phyloP scores from a whole-genome alignment of 208 protist species.

The Acanthamoeba castellanii region DNA sequence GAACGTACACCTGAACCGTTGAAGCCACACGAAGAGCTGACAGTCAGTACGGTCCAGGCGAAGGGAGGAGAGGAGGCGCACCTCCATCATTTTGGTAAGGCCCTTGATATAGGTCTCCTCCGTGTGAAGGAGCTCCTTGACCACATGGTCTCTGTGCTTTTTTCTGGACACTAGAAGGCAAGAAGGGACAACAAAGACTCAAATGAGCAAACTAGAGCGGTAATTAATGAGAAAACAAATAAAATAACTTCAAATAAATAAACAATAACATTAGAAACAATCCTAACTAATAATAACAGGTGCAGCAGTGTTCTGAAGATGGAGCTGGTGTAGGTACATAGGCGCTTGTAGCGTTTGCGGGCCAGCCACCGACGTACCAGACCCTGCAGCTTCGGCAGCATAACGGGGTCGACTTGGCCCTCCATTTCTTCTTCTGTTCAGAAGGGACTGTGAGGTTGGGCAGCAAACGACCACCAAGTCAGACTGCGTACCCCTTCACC shows the following conservation, averaged over 20 bases:
- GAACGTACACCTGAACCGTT: constrained; percentile 24
- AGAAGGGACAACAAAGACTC: background rate
- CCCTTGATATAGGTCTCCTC: constrained; percentile 70
- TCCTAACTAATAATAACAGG: too few species aligned
- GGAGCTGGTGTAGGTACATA: background rate
- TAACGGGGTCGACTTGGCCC: background rate
- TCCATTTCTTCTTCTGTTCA: background rate
- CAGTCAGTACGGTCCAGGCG: background rate
- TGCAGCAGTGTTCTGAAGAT: background rate
- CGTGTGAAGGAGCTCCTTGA: constrained; percentile 40
- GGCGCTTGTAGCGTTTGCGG: constrained; percentile 64
- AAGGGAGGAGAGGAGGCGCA: background rate
- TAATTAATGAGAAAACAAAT: background rate
- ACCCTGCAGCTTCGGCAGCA: constrained; percentile 20
- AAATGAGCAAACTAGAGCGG: background rate
- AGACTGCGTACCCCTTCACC: too few species aligned
- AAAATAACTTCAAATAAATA: background rate
- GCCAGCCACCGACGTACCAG: constrained; percentile 64
- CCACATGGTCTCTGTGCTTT: constrained; percentile 63
- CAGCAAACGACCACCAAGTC: too few species aligned
- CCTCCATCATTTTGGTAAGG: constrained; percentile 58
- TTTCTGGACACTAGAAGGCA: constrained; percentile 34
- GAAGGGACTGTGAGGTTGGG: background rate
- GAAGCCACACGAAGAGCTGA: background rate
- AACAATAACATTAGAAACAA: background rate